Evolutionary conservation across 257 asterid species (phyloP).

Genomic region (Lantana camara): DNA sequence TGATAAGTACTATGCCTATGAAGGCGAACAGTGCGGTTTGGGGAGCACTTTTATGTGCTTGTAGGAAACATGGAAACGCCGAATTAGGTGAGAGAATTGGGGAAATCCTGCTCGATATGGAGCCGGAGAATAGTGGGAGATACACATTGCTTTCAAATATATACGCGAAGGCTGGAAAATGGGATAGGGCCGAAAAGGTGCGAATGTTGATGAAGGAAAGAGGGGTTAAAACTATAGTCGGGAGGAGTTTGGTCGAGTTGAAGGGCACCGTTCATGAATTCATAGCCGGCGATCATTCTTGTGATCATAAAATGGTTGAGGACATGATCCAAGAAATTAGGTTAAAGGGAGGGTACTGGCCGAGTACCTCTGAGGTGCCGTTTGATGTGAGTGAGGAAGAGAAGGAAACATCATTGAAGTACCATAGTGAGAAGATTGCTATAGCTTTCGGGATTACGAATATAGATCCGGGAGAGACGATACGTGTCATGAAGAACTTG

Average conservation of each 20-base stretch:
- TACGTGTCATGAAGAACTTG: slow-evolving; percentile 51
- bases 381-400: slow-evolving; percentile 55
- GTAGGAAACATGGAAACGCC: slow-evolving; percentile 46
- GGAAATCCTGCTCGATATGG: slow-evolving; percentile 45
- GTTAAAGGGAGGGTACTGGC: slow-evolving; percentile 41
- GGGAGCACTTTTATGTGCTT: slow-evolving; percentile 61
- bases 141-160: slow-evolving; percentile 54
- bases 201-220: slow-evolving; percentile 52
- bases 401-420: slow-evolving; percentile 48
- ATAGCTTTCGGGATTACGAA: slow-evolving; percentile 50
- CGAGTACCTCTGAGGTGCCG: slow-evolving; percentile 42
- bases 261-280: slow-evolving; percentile 46
- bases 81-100: slow-evolving; percentile 52
- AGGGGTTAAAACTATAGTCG: slow-evolving; percentile 39
- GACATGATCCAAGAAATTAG: slow-evolving; percentile 35
- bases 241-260: slow-evolving; percentile 39
- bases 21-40: slow-evolving; percentile 46
- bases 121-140: slow-evolving; percentile 49
- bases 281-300: slow-evolving; percentile 47
- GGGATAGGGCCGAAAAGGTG: slow-evolving; percentile 42
- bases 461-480: slow-evolving; percentile 35
- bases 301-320: slow-evolving; percentile 40
- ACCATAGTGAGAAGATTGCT: slow-evolving; percentile 71
- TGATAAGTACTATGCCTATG: slow-evolving; percentile 49
- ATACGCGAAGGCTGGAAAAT: slow-evolving; percentile 55